Base-by-base conservation (phyloP, 2,329 filamentous ascomycete genomes). In the Neocucurbitaria cava region DNA sequence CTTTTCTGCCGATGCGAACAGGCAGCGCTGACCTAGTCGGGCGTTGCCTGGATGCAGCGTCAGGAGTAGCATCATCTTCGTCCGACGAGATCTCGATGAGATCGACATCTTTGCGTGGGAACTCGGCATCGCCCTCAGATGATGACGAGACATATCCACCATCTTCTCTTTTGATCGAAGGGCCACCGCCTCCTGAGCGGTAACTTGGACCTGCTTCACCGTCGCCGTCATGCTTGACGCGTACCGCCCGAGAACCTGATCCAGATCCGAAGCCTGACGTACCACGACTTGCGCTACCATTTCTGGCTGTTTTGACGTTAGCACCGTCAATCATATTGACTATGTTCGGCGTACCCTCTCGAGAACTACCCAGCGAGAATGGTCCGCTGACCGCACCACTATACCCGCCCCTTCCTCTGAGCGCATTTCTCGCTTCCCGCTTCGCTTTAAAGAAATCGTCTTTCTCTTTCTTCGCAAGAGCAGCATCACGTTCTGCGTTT, bases 41-140 rank as follows among this genome's bases (percentile, higher is more conserved):
- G n/a, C 54, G 59, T n/a, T 49, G 49, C 11, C 57, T 51, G 24
- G 46, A 46, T 43, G 66, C 68, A 18, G 46, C 51, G 18, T 76
- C 56, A 28, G 46, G 33, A 43, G 66, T 68, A 26, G 45, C 54
- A 17, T 77, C 73, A 41, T 81, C 79, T 26, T 84, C 83, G 51
- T 85, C 81, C 44, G 81, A 84, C 11, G 83, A 79, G 11, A 87
- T 81, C 57, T 86, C 82, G 39, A 85, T 84, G n/a, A 79, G 71
- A 59, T 88, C 85, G 50, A 88, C 84, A 57, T 85, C 81, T 48
- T 81, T 75, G 47, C 81, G 77, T 36, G 78, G 76, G n/a, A 73
- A 62, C 15, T 66, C 59, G 11, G 61, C 58, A 26, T 82, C 83
- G 49, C 79, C 76, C 31, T 81, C 79, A 43, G 82, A 81, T 30